Base-by-base conservation (phyloP, 331 rosid species). In the Arachis monticola region DNA sequence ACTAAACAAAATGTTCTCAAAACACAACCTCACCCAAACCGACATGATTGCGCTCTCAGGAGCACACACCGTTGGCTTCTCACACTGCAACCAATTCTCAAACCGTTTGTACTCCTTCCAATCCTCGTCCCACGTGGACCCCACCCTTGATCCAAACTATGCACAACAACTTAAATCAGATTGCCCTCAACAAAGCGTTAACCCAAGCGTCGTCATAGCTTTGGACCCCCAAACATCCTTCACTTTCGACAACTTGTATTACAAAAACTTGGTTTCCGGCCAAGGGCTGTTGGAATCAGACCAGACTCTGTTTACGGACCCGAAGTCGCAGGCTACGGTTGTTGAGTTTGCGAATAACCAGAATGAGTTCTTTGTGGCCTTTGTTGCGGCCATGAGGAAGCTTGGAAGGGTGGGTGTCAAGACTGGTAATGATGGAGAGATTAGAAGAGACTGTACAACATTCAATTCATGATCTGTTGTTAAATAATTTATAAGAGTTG, bases 1-100 rank as follows among this genome's bases (percentile, higher is more conserved):
- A 62, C 91, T 89, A 1, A 85, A 73, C 8, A 30, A 58, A 22
- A 70, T 93, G 51, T 93, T 93, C 55, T 17, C 85, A 5, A 12
- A 31, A 0, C 80, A 91, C 85, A 52, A 40, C 41, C 85, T 93
- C 0, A 79, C 14, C 61, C 94, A 81, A 62, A 47, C 67, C 1
- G 97, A 91, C 47, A 82, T 91, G 84, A 84, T 93, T 2, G 97
- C 98, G 0, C 79, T 93, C 17, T 93, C 98, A 0, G 98, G 98
- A 35, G 98, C 94, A 0, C 98, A 93, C 84, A 93, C 97, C 0
- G 0, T 89, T 0, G 97, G 96, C 0, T 83, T 91, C 83, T 89
- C 98, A 0, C 94, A 89, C 67, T 93, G 97, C 70, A 2, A 73
- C 76, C 86, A 87, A 17, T 87, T 93, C 48, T 13, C 86, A 2